A percentile compares a stretch with the other conserved stretches of the same genome.
These are phyloP conservation scores for Russula dissimulans DNA, from an alignment of 768 basidiomycete species.

Conservation along the genomic window DNA sequence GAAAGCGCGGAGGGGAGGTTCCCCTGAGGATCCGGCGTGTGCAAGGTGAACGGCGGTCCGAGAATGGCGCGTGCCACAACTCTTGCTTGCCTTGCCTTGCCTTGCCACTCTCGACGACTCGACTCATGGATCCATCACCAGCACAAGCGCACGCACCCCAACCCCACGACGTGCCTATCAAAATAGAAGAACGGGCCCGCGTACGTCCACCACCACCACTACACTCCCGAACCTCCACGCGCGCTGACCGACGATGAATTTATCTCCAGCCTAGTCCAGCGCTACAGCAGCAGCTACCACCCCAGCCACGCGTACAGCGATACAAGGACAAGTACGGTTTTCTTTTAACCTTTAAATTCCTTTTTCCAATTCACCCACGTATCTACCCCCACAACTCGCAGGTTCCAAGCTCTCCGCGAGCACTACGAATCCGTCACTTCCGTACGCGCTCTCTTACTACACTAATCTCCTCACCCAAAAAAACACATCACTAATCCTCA, in stretches of 20 bases:
- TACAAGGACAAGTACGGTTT: slow-evolving; percentile 21
- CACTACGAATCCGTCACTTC: slow-evolving; percentile 14
- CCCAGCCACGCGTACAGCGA: slow-evolving; percentile 5
- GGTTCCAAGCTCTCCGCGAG: slow-evolving; percentile 19
- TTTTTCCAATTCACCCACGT: too few relatives aligned
- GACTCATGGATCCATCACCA: too few relatives aligned
- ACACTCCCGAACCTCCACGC: too few relatives aligned
- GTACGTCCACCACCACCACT: neutral
- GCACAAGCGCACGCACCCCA: neutral
- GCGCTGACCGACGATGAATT: too few relatives aligned
- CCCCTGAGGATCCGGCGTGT: too few relatives aligned
- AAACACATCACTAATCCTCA: neutral
- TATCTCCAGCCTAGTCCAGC: neutral
- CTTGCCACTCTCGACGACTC: too few relatives aligned
- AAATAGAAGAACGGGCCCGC: slow-evolving; percentile 16
- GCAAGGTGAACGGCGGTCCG: too few relatives aligned
- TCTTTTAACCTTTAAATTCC: too few relatives aligned
- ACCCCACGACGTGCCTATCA: slow-evolving; percentile 11
- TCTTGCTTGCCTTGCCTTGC: too few relatives aligned
- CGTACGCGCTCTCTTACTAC: neutral
- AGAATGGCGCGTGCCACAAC: too few relatives aligned
- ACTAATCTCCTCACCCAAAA: neutral
- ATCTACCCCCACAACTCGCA: too few relatives aligned
- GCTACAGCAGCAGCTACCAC: neutral
- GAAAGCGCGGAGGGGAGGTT: too few relatives aligned